Evolutionary conservation across 805 yeast species (phyloP), one percentile per base, ranked within the genome.

Genomic region (Kuraishia floccosa): DNA sequence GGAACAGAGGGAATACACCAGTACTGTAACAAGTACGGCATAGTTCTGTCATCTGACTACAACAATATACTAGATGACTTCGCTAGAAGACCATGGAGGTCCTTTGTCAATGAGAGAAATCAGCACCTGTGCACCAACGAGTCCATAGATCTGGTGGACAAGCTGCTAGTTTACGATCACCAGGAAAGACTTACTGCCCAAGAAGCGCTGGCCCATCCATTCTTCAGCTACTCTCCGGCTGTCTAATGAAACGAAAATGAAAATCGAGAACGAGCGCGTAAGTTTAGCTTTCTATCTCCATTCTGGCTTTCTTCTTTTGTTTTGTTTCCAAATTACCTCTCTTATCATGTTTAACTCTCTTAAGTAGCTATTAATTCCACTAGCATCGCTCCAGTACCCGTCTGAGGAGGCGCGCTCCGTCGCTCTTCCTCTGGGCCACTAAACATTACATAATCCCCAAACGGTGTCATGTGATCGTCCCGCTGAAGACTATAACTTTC

Each of bases 161-260:
- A 72, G 33, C 54, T 86, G 37, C 60, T 86, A 45, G 67, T 77
- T 35, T 86, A 83, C 46, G 95, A 86, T 50, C 96, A 86, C 50
- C 87, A 79, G 51, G 82, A 77, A 46, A 71, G 96, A 47, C 63
- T 83, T 35, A 86, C 96, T 4, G 95, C 96, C 2, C 63, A 69
- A 51, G 95, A 86, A 52, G 93, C 95, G 12, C 72, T 84, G 85
- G 69, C 52, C 3, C 95, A 86, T 56, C 61, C 64, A 8, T 80
- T 76, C 49, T 78, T 80, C 55, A 67, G 68, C 36, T 30, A 32
- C 17, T 21, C 28, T 6, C 28, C 28, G n/a, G 10, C 28, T 13
- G 19, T n/a, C n/a, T n/a, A n/a, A n/a, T n/a, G n/a, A n/a, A n/a
- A n/a, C n/a, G n/a, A n/a, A n/a, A n/a, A n/a, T n/a, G n/a, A n/a